Base-by-base conservation (phyloP, 1,284 basidiomycete genomes). In the Ceratobasidium sp. region DNA sequence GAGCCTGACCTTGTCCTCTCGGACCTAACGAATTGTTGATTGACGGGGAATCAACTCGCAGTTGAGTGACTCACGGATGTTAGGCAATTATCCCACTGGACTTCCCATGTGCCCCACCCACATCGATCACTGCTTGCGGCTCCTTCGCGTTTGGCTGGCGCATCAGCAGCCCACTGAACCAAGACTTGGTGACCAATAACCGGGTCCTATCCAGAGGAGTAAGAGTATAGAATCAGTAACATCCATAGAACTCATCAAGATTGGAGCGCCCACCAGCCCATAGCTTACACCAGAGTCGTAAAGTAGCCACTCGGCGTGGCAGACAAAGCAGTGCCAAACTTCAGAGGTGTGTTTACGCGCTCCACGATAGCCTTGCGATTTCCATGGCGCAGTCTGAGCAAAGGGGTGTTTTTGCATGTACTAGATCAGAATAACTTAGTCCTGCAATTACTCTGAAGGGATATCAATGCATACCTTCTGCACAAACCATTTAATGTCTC, bases 321-420 rank as follows among this genome's bases (percentile, higher is more conserved):
- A 64, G 15, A 76, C 72, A 23, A 76, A 76, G 9, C n/a, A 39
- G 20, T 76, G 72, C 18, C 72, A 61, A 13, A 28, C 61, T n/a
- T 76, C 72, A 10, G 72, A 76, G 20, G 72, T 76, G 39, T 76
- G 72, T 42, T 56, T 64, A 6, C 72, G 72, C 7, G 72, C 72
- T 6, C 61, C 61, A 7, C 72, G 72, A 76, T 76, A 76, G 6
- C 40, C 49, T 20, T 76, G 46, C 2, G 39, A 26, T 42, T 76
- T 76, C 3, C 61, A 44, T 13, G 33, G 13, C n/a, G 49, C 46
- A 2, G 60, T 66, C 20, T 40, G n/a, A 23, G 66, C 66, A 23
- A 53, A 76, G 13, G 42, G 60, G n/a, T 66, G 40, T 56, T 66
- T 53, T 20, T 64, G 49, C 46, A 76, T 73, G 10, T 44, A 42